Base-by-base conservation (phyloP, 345 rosid genomes). In the Pseudoturritis turrita region DNA sequence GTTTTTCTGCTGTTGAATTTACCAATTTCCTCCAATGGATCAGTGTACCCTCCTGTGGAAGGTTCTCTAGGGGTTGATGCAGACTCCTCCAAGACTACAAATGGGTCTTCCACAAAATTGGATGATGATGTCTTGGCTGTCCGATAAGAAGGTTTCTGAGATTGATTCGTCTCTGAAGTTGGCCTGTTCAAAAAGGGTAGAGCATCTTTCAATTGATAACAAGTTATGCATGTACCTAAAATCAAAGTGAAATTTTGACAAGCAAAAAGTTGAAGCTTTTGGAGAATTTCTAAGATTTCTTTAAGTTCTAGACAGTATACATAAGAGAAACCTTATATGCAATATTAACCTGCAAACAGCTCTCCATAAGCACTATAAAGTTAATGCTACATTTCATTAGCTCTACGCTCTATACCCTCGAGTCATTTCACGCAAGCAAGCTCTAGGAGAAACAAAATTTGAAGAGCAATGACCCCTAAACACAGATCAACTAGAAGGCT, bases 41-140 rank as follows among this genome's bases (percentile, higher is more conserved):
- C 88, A 12, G 63, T 28, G 64, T 76, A 82, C 45, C 58, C 70
- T 70, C 74, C 82, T 5, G 81, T 49, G 22, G 87, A 68, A 7
- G 85, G 63, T 55, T 78, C 75, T 52, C 68, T 53, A 44, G 79
- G 78, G 47, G 47, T 52, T 65, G 96, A 77, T 4, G 74, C 79
- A 75, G 93, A 73, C 72, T 72, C 84, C 66, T 75, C 86, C 47
- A 85, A 62, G 47, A 82, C 83, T 18, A 67, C 84, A 86, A 90
- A 88, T 19, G 93, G 93, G 51, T 88, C 83, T 39, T 88, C 87
- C 68, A 75, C 72, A 68, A 45, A 39, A 72, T 59, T 66, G 53
- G 92, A 77, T 22, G 81, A 77, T 22, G 81, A 70, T 19, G 80
- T 40, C 79, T 77, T 82, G 52, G 73, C 79, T 41, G 87, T 78